Evolutionary conservation across 805 yeast species (phyloP).

Genomic region (Ogataea allantospora): DNA sequence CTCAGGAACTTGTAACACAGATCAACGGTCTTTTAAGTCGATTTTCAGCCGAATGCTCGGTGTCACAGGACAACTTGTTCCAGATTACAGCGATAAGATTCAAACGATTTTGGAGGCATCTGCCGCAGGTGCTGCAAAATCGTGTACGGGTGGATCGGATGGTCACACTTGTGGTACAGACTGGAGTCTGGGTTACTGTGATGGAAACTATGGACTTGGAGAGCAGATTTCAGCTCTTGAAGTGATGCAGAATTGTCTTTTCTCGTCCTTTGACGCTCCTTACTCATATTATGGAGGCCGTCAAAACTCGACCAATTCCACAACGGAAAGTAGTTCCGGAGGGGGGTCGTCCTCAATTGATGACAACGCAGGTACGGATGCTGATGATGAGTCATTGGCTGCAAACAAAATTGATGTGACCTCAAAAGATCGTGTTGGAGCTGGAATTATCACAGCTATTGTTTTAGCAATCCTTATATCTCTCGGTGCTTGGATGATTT

Average conservation of each 20-base stretch:
- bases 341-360: constrained; percentile 60
- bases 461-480: constrained; percentile 60
- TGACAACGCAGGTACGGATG: constrained; percentile 44
- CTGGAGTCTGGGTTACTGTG: constrained; percentile 66
- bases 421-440: constrained; percentile 78
- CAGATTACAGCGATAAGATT: constrained; percentile 45
- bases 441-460: constrained; percentile 81
- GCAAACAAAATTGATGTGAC: constrained; percentile 47
- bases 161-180: constrained; percentile 81
- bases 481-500: constrained; percentile 74
- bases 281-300: constrained; percentile 43
- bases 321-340: not conserved
- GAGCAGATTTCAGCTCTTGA: constrained; percentile 83
- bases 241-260: constrained; percentile 47
- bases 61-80: constrained; percentile 53
- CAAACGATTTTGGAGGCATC: constrained; percentile 36
- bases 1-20: constrained; percentile 57
- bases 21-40: constrained; percentile 76
- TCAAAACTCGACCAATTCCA: constrained; percentile 1
- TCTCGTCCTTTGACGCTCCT: constrained; percentile 50
- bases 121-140: constrained; percentile 68
- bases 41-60: constrained; percentile 64
- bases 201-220: constrained; percentile 71
- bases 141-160: constrained; percentile 84
- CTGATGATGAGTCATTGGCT: constrained; percentile 49